These are phyloP conservation scores for Leccinum boreale DNA, from an alignment of 768 basidiomycete genomes.

Conservation along the genomic window DNA sequence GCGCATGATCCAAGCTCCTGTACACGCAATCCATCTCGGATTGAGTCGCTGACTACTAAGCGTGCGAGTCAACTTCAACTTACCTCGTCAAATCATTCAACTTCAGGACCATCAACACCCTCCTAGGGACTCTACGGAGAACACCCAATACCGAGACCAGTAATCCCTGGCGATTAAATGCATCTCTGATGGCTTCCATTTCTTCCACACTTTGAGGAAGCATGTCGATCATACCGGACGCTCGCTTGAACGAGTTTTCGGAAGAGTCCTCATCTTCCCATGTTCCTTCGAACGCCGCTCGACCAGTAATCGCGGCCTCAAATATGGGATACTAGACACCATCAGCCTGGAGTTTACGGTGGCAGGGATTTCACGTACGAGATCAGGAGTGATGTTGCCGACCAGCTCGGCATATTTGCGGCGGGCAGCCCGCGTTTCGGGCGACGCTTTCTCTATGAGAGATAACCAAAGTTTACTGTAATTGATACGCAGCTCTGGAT, in stretches of 20 bases:
- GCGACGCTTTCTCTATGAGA: constrained; percentile 71
- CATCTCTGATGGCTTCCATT: constrained; percentile 75
- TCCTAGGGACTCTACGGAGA: constrained; percentile 78
- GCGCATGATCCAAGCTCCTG: constrained; percentile 77
- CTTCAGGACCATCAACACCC: constrained; percentile 81
- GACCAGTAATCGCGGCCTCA: constrained; percentile 88
- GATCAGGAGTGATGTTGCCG: constrained; percentile 84
- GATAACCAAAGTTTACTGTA: constrained; percentile 90
- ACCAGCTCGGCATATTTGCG: constrained; percentile 87
- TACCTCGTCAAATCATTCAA: constrained; percentile 82
- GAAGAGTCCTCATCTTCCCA: constrained; percentile 41
- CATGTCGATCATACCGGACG: constrained; percentile 75
- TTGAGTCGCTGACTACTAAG: not conserved
- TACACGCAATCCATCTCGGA: not conserved
- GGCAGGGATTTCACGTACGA: constrained; percentile 46
- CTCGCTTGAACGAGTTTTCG: constrained; percentile 47
- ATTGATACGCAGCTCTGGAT: constrained; percentile 73
- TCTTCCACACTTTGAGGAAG: constrained; percentile 71
- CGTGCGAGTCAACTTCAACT: constrained; percentile 4
- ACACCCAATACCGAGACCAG: constrained; percentile 85
- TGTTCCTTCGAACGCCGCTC: constrained; percentile 68
- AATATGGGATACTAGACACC: constrained; percentile 79
- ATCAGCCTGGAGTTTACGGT: not conserved
- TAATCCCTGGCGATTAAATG: constrained; percentile 80
- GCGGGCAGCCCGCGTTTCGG: constrained; percentile 61